Conservation (phyloP, 768 basidiomycete genomes). For the Tubosaeta brunneosetosa region DNA sequence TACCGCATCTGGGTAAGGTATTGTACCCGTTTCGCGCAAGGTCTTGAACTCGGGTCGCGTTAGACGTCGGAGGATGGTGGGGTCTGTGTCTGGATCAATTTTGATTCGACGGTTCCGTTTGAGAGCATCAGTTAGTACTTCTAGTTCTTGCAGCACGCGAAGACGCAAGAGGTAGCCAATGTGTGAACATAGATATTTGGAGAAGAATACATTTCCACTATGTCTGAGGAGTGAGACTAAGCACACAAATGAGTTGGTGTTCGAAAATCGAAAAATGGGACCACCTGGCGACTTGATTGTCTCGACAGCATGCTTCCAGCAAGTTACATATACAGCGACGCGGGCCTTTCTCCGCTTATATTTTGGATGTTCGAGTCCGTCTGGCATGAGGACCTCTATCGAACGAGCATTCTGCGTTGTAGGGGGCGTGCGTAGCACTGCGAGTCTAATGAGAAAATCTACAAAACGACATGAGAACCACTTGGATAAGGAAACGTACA, state of each 20-base stretch:
- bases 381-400: slow-evolving; percentile 37
- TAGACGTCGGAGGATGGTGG: slow-evolving; percentile 55
- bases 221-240: slow-evolving; percentile 24
- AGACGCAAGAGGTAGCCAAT: slow-evolving; percentile 64
- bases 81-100: slow-evolving; percentile 14
- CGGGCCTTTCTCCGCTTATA: slow-evolving; percentile 47
- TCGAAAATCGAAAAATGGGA: background rate
- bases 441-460: slow-evolving; percentile 69
- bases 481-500: background rate
- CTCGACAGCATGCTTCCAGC: slow-evolving; percentile 48
- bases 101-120: slow-evolving; percentile 2
- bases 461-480: slow-evolving; percentile 2
- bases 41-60: slow-evolving; percentile 55
- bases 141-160: slow-evolving; percentile 72
- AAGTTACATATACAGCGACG: slow-evolving; percentile 51
- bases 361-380: slow-evolving; percentile 64
- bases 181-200: slow-evolving; percentile 48
- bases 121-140: slow-evolving; percentile 43
- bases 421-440: slow-evolving; percentile 45
- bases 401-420: slow-evolving; percentile 25
- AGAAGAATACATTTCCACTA: slow-evolving; percentile 30
- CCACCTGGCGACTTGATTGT: slow-evolving; percentile 37
- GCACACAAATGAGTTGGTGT: slow-evolving; percentile 4
- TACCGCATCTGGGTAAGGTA: slow-evolving; percentile 51
- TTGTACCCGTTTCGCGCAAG: slow-evolving; percentile 41